These are phyloP conservation scores for Hansenula lynferdii DNA, from an alignment of 1,139 yeast species.

Conservation along the genomic window DNA sequence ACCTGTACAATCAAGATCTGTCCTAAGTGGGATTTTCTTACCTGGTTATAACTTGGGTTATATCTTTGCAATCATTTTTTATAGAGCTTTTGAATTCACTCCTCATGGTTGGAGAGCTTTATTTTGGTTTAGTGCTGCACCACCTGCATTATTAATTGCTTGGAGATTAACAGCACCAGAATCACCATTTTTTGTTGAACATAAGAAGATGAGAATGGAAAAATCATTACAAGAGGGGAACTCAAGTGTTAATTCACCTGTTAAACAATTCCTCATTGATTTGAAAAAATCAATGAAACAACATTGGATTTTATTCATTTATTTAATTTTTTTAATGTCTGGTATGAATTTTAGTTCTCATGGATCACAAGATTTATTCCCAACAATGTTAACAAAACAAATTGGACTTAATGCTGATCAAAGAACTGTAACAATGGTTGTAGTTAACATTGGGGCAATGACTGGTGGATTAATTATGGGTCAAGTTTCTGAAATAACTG, in stretches of 20 bases:
- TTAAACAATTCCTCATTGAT: slow-evolving; percentile 24
- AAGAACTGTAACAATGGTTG: slow-evolving; percentile 40
- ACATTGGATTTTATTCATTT: slow-evolving; percentile 44
- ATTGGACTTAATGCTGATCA: slow-evolving; percentile 30
- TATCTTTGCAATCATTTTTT: slow-evolving; percentile 37
- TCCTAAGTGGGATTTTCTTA: slow-evolving; percentile 38
- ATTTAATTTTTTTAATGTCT: slow-evolving; percentile 41
- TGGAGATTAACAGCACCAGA: slow-evolving; percentile 38
- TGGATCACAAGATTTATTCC: slow-evolving; percentile 51
- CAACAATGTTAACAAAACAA: slow-evolving; percentile 42
- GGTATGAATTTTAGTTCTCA: slow-evolving; percentile 51
- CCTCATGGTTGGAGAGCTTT: slow-evolving; percentile 43
- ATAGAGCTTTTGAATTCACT: slow-evolving; percentile 32
- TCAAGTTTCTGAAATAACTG: slow-evolving; percentile 38
- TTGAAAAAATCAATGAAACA: slow-evolving; percentile 6
- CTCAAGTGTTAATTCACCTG: slow-evolving; percentile 27
- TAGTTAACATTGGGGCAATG: slow-evolving; percentile 47
- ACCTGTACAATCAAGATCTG: slow-evolving; percentile 33
- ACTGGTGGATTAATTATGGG: slow-evolving; percentile 46
- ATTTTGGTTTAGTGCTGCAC: slow-evolving; percentile 51
- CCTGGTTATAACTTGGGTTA: slow-evolving; percentile 40
- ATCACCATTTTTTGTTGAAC: slow-evolving; percentile 24
- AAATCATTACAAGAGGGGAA: slow-evolving; percentile 26
- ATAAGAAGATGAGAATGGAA: slow-evolving; percentile 10
- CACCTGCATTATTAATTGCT: slow-evolving; percentile 33